These are phyloP conservation scores for Sporobolus alterniflorus DNA, from an alignment of 202 grass and related monocot species.

Conservation along the genomic window DNA sequence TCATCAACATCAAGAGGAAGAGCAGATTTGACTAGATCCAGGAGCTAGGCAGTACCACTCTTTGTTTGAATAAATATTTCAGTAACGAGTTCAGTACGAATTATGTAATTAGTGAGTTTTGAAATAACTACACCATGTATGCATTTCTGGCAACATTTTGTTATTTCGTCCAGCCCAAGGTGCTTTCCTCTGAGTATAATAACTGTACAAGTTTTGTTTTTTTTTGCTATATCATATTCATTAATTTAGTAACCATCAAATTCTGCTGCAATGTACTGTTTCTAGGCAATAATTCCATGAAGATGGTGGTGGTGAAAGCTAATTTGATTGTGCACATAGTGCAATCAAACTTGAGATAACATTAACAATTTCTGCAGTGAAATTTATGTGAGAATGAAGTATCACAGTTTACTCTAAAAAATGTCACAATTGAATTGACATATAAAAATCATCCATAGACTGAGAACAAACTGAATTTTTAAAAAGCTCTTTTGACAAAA, in stretches of 20 bases:
- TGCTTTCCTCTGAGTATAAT: not conserved
- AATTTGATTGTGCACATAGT: not conserved
- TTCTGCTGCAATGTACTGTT: not conserved
- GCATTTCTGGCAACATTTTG: not conserved
- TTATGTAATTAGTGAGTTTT: conserved; percentile 37
- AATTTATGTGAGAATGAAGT: not conserved
- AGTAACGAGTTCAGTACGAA: not conserved
- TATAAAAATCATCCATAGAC: no score
- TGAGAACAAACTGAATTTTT: no score
- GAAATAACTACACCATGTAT: not conserved
- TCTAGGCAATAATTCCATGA: not conserved
- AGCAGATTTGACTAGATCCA: conserved; percentile 15
- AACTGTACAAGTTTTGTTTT: not conserved
- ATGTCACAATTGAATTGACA: no score
- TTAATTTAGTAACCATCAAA: not conserved
- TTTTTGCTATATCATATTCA: not conserved
- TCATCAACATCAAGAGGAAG: conserved; percentile 16
- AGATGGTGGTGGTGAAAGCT: not conserved
- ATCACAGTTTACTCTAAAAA: no score
- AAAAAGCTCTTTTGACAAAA: no score
- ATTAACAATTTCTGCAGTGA: not conserved
- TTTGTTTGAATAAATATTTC: not conserved
- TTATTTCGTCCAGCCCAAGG: not conserved
- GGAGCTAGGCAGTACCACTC: not conserved
- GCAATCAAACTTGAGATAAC: not conserved